phyloP scores from a whole-genome alignment of 176 grass and related monocot species.

The Rhynchospora breviuscula region DNA sequence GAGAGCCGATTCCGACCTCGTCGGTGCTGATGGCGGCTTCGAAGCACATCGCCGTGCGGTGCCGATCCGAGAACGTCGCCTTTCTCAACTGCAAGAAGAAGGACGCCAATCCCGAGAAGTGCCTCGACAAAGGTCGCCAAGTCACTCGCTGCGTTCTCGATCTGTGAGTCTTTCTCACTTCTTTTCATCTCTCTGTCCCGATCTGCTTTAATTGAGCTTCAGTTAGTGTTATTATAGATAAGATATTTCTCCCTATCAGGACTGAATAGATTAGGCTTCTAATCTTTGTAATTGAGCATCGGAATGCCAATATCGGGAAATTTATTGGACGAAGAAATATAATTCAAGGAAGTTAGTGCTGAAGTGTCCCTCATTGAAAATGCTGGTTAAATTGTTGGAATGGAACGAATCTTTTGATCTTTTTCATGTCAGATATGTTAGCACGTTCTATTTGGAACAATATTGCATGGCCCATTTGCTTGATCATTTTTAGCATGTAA shows the following conservation, averaged over 20 bases:
- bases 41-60: slow-evolving; percentile 73
- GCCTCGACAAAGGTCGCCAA: slow-evolving; percentile 81
- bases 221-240: slow-evolving; percentile 17
- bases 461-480: neutral
- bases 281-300: neutral
- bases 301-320: neutral
- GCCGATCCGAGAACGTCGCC: slow-evolving; percentile 71
- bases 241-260: neutral
- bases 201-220: neutral
- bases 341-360: neutral
- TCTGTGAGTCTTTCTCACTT: slow-evolving; percentile 44
- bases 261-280: neutral
- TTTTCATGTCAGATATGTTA: neutral
- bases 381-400: slow-evolving; percentile 1
- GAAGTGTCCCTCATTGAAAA: neutral
- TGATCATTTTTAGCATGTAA: neutral
- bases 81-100: slow-evolving; percentile 99
- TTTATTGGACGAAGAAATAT: neutral
- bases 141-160: slow-evolving; percentile 65
- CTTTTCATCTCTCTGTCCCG: neutral
- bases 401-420: neutral
- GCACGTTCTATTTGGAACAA: neutral
- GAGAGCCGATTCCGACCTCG: slow-evolving; percentile 82
- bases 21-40: slow-evolving; percentile 83
- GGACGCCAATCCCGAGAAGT: slow-evolving; percentile 81